Percentiles rank a stretch among this genome's conserved stretches.
These are phyloP conservation scores for Epichloe gansuensis DNA, from an alignment of 2,329 filamentous ascomycete genomes.

Conservation along the genomic window DNA sequence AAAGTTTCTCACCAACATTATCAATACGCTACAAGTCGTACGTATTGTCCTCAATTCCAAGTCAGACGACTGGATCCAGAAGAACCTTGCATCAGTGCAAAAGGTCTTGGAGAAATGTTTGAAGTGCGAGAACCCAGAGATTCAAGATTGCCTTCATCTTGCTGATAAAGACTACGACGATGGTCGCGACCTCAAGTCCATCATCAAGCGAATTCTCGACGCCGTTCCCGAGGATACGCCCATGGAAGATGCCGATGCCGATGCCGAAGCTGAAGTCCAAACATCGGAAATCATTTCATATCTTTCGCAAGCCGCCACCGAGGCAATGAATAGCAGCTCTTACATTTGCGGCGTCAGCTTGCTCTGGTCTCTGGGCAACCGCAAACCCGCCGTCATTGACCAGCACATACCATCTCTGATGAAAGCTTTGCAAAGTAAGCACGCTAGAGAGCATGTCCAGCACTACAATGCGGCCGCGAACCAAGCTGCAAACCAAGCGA, in stretches of 20 bases:
- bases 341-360: conserved; percentile 86
- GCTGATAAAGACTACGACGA: conserved; percentile 58
- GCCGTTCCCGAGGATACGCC: conserved; percentile 66
- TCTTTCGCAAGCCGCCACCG: conserved; percentile 73
- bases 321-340: conserved; percentile 68
- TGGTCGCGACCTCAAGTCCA: conserved; percentile 57
- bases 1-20: conserved; percentile 72
- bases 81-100: conserved; percentile 64
- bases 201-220: conserved; percentile 71
- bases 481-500: conserved; percentile 30
- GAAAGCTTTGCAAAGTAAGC: conserved; percentile 83
- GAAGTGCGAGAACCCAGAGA: conserved; percentile 76
- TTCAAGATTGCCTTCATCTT: conserved; percentile 83
- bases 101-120: conserved; percentile 83
- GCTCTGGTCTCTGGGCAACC: conserved; percentile 78
- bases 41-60: conserved; percentile 82
- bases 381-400: conserved; percentile 78
- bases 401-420: conserved; percentile 77
- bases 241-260: conserved; percentile 67
- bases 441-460: conserved; percentile 85
- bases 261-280: conserved; percentile 68
- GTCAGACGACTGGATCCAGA: conserved; percentile 78
- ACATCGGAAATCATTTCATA: conserved; percentile 80
- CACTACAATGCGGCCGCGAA: conserved; percentile 50
- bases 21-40: conserved; percentile 88